Evolutionary conservation across 495 filamentous ascomycete genomes (phyloP).

Genomic region (Neurospora discreta): DNA sequence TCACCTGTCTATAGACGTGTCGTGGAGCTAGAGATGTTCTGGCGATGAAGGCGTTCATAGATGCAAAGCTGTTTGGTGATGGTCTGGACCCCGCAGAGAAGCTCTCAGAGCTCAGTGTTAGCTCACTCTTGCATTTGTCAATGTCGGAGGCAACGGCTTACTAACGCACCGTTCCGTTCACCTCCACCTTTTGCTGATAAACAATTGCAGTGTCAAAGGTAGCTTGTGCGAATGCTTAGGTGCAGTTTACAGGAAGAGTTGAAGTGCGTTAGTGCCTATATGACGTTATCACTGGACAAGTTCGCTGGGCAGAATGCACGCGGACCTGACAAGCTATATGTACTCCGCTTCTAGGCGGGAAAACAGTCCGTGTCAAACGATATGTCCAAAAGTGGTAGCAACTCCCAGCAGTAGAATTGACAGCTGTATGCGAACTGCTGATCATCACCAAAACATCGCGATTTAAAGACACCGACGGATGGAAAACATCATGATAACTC

Average conservation of each 20-base stretch:
- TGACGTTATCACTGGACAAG: neutral
- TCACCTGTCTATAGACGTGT: conserved; percentile 1
- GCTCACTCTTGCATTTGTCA: neutral
- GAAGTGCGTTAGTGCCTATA: neutral
- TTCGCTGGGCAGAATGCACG: neutral
- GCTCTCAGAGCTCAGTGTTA: neutral
- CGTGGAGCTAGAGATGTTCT: conserved; percentile 16
- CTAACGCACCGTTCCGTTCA: neutral
- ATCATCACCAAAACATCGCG: neutral
- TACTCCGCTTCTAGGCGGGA: neutral
- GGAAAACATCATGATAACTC: neutral
- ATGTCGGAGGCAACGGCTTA: neutral
- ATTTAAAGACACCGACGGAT: neutral
- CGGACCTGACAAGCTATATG: neutral
- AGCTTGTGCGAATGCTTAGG: neutral
- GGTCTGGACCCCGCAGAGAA: neutral
- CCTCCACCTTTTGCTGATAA: neutral
- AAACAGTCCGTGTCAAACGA: neutral
- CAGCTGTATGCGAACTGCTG: neutral
- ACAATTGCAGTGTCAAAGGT: neutral
- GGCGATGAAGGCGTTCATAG: conserved; percentile 23
- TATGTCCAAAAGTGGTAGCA: neutral
- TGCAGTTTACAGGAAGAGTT: neutral
- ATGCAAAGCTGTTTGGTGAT: neutral
- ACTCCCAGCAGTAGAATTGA: neutral